Conservation (phyloP, 192 early-diverging fungal genomes). For the Coemansia sp. region DNA sequence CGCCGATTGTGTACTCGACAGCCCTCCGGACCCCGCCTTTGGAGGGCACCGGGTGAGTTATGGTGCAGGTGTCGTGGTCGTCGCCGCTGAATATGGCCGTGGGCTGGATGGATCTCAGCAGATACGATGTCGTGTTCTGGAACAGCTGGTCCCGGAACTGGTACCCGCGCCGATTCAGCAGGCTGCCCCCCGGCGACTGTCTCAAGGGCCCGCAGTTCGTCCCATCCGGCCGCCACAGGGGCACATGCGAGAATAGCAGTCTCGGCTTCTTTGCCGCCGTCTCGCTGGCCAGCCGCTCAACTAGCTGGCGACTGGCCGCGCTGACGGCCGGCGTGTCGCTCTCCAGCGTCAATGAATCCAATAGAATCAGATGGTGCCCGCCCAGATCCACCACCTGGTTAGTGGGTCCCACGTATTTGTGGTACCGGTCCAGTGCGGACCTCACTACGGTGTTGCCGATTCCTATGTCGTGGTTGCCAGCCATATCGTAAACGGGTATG, state of each 20-base stretch:
- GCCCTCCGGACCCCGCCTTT: background rate
- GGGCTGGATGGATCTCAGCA: constrained; percentile 65
- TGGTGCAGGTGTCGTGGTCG: constrained; percentile 89
- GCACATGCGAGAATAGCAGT: constrained; percentile 85
- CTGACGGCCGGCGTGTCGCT: constrained; percentile 20
- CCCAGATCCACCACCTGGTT: constrained; percentile 57
- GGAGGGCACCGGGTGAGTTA: constrained; percentile 41
- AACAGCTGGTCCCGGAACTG: constrained; percentile 89
- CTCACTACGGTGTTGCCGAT: constrained; percentile 62
- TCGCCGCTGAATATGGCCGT: constrained; percentile 81
- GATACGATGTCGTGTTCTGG: constrained; percentile 52
- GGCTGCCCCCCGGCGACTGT: constrained; percentile 32
- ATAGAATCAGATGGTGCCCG: constrained; percentile 64
- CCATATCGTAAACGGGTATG: constrained; percentile 58
- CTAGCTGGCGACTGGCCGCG: constrained; percentile 8
- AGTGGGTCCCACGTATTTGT: constrained; percentile 54
- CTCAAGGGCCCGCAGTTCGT: constrained; percentile 72
- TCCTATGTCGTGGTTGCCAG: constrained; percentile 94
- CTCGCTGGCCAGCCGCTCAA: constrained; percentile 10
- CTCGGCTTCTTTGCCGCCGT: constrained; percentile 6
- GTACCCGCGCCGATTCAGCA: constrained; percentile 67
- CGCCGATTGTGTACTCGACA: constrained; percentile 59
- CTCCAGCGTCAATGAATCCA: constrained; percentile 77
- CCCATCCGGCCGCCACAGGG: constrained; percentile 67
- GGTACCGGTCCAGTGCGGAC: constrained; percentile 49